phyloP scores from a whole-genome alignment of 192 early-diverging fungal genomes.

The Paraglomus brasilianum region DNA sequence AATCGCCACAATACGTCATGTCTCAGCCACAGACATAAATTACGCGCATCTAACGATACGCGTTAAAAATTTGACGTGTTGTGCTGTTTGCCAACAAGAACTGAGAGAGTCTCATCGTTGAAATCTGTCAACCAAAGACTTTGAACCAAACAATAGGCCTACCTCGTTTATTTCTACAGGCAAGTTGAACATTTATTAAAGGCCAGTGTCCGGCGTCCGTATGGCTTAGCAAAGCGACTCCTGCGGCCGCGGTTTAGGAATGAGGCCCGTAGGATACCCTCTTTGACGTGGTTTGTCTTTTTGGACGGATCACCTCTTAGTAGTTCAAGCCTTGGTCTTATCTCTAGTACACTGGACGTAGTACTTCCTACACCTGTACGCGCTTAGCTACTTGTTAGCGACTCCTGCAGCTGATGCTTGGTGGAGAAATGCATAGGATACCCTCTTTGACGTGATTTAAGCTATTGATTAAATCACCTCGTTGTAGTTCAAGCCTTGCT shows the following conservation, averaged over 20 bases:
- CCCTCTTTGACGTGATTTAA: constrained; percentile 12
- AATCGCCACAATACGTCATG: too few species aligned
- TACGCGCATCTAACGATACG: too few species aligned
- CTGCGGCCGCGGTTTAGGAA: not conserved
- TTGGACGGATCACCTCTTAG: not conserved
- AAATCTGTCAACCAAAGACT: too few species aligned
- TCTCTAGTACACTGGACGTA: not conserved
- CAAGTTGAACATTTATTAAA: too few species aligned
- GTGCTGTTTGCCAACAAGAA: too few species aligned
- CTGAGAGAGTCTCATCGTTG: too few species aligned
- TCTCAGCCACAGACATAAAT: too few species aligned
- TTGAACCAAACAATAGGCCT: too few species aligned
- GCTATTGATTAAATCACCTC: not conserved
- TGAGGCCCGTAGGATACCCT: not conserved
- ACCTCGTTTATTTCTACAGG: too few species aligned
- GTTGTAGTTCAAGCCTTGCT: constrained; percentile 6
- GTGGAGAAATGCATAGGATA: constrained; percentile 16
- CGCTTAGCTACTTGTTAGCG: not conserved
- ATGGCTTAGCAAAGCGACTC: not conserved
- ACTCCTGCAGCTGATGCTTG: constrained; percentile 9
- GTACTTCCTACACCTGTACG: not conserved
- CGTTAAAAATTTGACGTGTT: too few species aligned
- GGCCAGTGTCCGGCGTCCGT: not conserved
- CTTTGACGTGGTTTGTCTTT: not conserved
- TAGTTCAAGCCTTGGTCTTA: not conserved